Conservation (phyloP, 2,329 filamentous ascomycete species). For the Cladosporium phlei region DNA sequence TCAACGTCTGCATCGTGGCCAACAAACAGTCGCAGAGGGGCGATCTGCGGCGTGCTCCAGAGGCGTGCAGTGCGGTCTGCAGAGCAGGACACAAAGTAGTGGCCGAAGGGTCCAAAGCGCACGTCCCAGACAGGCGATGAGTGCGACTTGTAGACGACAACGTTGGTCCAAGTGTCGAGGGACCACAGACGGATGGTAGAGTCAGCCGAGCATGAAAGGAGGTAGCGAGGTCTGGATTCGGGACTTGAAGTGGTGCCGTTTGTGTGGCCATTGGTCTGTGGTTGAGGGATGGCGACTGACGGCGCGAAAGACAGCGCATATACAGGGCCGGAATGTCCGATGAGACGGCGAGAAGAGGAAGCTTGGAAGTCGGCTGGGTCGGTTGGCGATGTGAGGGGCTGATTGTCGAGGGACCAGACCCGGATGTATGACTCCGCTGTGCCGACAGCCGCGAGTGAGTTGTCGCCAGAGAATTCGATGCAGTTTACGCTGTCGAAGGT, state of each 20-base stretch:
- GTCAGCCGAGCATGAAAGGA: slow-evolving; percentile 84
- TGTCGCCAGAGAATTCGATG: slow-evolving; percentile 91
- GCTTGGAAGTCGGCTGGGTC: slow-evolving; percentile 54
- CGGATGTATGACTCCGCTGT: slow-evolving; percentile 94
- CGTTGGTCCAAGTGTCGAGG: slow-evolving; percentile 82
- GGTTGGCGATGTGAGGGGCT: slow-evolving; percentile 66
- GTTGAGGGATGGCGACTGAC: slow-evolving; percentile 44
- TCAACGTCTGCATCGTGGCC: slow-evolving; percentile 95
- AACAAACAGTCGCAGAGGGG: slow-evolving; percentile 79
- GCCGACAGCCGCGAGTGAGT: slow-evolving; percentile 78
- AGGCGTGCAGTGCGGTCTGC: slow-evolving; percentile 87
- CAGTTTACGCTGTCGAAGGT: slow-evolving; percentile 87
- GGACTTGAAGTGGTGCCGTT: slow-evolving; percentile 32
- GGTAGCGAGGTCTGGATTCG: slow-evolving; percentile 61
- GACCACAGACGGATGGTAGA: slow-evolving; percentile 89
- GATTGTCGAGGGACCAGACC: slow-evolving; percentile 86
- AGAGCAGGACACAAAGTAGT: slow-evolving; percentile 86
- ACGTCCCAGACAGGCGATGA: slow-evolving; percentile 85
- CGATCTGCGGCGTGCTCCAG: slow-evolving; percentile 90
- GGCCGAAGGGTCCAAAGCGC: slow-evolving; percentile 84
- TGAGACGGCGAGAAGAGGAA: slow-evolving; percentile 67
- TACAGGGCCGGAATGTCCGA: slow-evolving; percentile 85
- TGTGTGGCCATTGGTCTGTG: slow-evolving; percentile 34
- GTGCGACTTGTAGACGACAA: slow-evolving; percentile 92
- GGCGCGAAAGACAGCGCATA: slow-evolving; percentile 88